Evolutionary conservation across 257 asterid genomes (phyloP), one percentile per base, ranked within the genome.

Genomic region (Sherardia arvensis): DNA sequence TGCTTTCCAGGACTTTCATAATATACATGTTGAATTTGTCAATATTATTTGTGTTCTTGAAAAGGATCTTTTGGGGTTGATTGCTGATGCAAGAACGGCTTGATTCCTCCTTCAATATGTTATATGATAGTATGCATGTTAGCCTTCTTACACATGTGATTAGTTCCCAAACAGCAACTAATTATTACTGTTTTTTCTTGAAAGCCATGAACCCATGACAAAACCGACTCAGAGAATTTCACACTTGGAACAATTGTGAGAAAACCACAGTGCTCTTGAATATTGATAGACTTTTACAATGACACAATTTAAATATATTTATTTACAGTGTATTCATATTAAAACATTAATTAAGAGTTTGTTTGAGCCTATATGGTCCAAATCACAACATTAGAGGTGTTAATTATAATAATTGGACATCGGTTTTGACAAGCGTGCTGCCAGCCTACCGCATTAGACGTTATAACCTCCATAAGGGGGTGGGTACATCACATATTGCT

Each of bases 1-100:
- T 73, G 78, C 75, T 69, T 47, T 64, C 69, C 75, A 72, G 75
- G 75, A 68, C 58, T 62, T 66, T 51, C 36, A 15, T 23, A 36
- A 62, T 62, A 9, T 62, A 7, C 10, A 2, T 9, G 45, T 17
- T 15, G 38, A 18, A 29, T 54, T 53, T 60, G 47, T 66, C 30
- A 23, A 48, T 34, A 30, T 48, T n/a, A n/a, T n/a, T n/a, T n/a
- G n/a, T n/a, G n/a, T n/a, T n/a, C n/a, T n/a, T 21, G 57, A 70
- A 75, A 71, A 66, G 58, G 27, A 59, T 30, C 69, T 21, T 20
- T 5, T 8, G 29, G n/a, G 21, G 67, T 67, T 71, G 71, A 67
- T 9, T 65, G 45, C 5, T 43, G 43, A 67, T 54, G 49, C 66
- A 55, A 23, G n/a, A 55, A 14, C 61, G 14, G 26, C 38, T 56